Base-by-base conservation (phyloP, 257 asterid species). In the Rhazya stricta region DNA sequence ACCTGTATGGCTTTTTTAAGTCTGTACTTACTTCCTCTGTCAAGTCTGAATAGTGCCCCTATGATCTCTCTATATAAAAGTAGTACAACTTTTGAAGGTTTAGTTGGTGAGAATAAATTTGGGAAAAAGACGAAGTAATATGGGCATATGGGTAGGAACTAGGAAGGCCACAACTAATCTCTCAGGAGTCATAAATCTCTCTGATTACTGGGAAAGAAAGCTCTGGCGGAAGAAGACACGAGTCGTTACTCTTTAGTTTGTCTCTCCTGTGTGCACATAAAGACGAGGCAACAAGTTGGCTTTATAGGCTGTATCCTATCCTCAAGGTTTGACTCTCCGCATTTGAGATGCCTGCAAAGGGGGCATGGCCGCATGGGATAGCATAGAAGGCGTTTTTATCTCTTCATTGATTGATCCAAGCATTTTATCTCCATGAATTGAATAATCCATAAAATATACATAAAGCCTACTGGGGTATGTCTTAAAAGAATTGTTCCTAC, bases 121-220 rank as follows among this genome's bases (percentile, higher is more conserved):
- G 78, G 82, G 81, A 73, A 86, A 76, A 79, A 74, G 92, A 89
- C 85, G 72, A 83, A 78, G 71, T 74, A 70, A 83, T 81, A 86
- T 89, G 94, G 94, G 92, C 91, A 78, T 80, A 81, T 77, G 83
- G 80, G 86, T 72, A 77, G 73, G 80, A 72, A 71, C 74, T 79
- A 69, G 75, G 81, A 78, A 69, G 79, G 67, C 67, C 79, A 58
- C 89, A 80, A 81, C 84, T 84, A 82, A 82, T 87, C 71, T 82
- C 75, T 84, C 80, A 77, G 80, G 76, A 74, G 78, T 51, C 73
- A 30, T 62, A 74, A 79, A 77, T 74, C 63, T 74, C 78, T 69
- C 58, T 42, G 75, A 81, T n/a, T 84, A 71, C n/a, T n/a, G n/a
- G n/a, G 79, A 65, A 71, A 42, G 90, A 88, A 86, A 79, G 50